Evolutionary conservation across 2,329 filamentous ascomycete species (phyloP).

Genomic region (Saccharata proteae): DNA sequence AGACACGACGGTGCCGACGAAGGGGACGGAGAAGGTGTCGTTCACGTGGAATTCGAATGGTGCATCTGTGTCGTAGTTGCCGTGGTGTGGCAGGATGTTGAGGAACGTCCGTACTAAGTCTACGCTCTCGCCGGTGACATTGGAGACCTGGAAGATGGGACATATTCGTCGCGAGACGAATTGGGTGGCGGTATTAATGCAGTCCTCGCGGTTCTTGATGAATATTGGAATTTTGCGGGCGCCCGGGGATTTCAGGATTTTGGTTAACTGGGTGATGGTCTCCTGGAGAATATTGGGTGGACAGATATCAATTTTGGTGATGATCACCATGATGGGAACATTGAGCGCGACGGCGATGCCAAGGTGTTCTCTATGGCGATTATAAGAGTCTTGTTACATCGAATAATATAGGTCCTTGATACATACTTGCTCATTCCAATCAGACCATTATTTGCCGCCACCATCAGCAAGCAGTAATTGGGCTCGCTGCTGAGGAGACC

Average conservation of each 20-base stretch:
- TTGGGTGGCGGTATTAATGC: conserved; percentile 88
- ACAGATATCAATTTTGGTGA: conserved; percentile 98
- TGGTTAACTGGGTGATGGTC: conserved; percentile 80
- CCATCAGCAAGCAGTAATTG: conserved; percentile 96
- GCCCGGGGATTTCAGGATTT: conserved; percentile 87
- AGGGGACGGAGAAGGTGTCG: conserved; percentile 95
- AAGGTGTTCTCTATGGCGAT: conserved; percentile 57
- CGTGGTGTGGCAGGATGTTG: conserved; percentile 89
- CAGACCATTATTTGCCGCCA: conserved; percentile 92
- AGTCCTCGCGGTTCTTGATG: conserved; percentile 82
- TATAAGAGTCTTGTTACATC: conserved; percentile 4
- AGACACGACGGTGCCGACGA: conserved; percentile 90
- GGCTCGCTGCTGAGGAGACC: conserved; percentile 88
- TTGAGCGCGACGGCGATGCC: conserved; percentile 91
- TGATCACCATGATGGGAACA: conserved; percentile 92
- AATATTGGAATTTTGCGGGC: conserved; percentile 94
- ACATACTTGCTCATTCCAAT: conserved; percentile 80
- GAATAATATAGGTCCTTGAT: neutral
- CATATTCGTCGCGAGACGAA: conserved; percentile 94
- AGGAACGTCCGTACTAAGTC: conserved; percentile 86
- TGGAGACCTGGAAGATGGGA: conserved; percentile 95
- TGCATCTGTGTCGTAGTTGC: conserved; percentile 76
- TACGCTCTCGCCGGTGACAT: conserved; percentile 85
- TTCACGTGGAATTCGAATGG: conserved; percentile 94
- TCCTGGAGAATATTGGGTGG: conserved; percentile 90